Evolutionary conservation across 192 early-diverging fungal genomes (phyloP), one percentile per base, ranked within the genome.

Genomic region (Bifiguratus adelaidae): DNA sequence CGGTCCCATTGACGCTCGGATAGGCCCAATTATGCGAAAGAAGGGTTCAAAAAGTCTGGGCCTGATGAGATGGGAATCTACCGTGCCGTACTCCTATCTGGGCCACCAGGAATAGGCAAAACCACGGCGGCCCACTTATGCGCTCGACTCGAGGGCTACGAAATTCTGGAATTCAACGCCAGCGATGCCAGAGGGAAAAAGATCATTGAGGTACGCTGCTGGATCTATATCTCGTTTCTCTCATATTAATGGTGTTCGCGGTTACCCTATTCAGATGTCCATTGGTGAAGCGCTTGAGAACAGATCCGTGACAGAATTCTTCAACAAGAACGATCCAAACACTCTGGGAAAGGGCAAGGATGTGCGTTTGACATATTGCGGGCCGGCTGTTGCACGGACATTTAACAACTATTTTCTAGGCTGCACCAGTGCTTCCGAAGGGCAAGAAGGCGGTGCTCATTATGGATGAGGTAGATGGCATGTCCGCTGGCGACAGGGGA

Each of bases 381-480:
- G n/a, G n/a, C n/a, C n/a, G n/a, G n/a, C n/a, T n/a, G n/a, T n/a
- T n/a, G n/a, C n/a, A n/a, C n/a, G n/a, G n/a, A n/a, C n/a, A n/a
- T n/a, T n/a, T n/a, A n/a, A n/a, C n/a, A n/a, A n/a, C n/a, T n/a
- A n/a, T n/a, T n/a, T n/a, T n/a, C n/a, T n/a, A n/a, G n/a, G n/a
- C n/a, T n/a, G n/a, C n/a, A n/a, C n/a, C n/a, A n/a, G n/a, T n/a
- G n/a, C n/a, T n/a, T n/a, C n/a, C n/a, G n/a, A n/a, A n/a, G n/a
- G 54, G 49, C 23, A 71, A 63, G 28, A 78, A 75, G 47, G 65
- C 71, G 16, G 76, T 94, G 0, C 61, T 99, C 4, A 85, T 99
- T 32, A 99, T 99, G 97, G 97, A 99, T 67, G 97, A 99, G 59
- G 91, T 96, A 1, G 97, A 99, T 60, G 97, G 97, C 24, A 99